Evolutionary conservation across 305 asterid species (phyloP).

Genomic region (Fraxinus greggii): DNA sequence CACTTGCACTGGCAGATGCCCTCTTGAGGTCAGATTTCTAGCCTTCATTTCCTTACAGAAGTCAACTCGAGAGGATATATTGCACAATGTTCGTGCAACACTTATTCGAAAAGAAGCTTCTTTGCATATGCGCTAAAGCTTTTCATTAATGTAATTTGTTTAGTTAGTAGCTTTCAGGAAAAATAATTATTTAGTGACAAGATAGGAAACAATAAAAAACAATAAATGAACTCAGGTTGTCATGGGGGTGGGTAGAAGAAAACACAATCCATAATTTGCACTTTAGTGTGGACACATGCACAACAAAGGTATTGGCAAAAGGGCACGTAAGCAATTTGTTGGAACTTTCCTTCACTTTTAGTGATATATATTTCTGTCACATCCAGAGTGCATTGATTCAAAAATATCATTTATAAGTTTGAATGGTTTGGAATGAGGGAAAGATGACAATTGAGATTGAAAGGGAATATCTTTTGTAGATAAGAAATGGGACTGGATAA

Average conservation of each 20-base stretch:
- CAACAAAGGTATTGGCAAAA: not conserved
- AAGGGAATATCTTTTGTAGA: not conserved
- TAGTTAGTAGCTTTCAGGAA: not conserved
- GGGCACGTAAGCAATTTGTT: not conserved
- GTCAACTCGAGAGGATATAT: not conserved
- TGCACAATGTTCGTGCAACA: not conserved
- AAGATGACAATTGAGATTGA: not conserved
- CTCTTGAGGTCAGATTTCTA: constrained; percentile 61
- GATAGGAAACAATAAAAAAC: not conserved
- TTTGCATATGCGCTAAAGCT: not conserved
- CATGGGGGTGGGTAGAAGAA: not conserved
- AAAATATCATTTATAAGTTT: not conserved
- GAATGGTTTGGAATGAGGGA: not conserved
- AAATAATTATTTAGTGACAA: not conserved
- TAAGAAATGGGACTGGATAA: not conserved
- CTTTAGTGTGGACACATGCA: not conserved
- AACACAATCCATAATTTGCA: not conserved
- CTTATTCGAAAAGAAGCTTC: not conserved
- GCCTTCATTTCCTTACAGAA: constrained; percentile 17
- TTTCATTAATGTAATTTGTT: not conserved
- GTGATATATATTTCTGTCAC: not conserved
- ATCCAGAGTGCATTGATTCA: not conserved
- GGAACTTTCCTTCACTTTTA: not conserved
- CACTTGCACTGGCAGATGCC: constrained; percentile 66
- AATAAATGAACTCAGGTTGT: not conserved